Conservation (phyloP, 2,329 filamentous ascomycete species). For the Xylariaceae sp. region DNA sequence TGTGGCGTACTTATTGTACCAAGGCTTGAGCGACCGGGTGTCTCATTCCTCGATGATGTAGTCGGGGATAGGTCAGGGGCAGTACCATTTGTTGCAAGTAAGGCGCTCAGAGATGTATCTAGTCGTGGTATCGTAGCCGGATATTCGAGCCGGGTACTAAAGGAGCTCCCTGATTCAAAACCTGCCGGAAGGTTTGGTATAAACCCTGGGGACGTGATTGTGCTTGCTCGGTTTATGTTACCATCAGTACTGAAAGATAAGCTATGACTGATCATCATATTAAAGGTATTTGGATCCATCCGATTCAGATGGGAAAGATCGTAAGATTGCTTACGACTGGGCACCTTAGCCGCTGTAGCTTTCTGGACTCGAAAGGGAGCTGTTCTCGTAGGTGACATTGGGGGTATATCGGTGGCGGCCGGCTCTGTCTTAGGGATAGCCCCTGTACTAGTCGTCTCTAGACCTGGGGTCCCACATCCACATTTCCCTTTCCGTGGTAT, state of each 20-base stretch:
- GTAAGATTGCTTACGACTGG: conserved; percentile 55
- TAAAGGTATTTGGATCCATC: conserved; percentile 60
- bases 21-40: conserved; percentile 29
- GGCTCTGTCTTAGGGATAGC: conserved; percentile 30
- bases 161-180: conserved; percentile 9
- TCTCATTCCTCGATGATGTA: conserved; percentile 26
- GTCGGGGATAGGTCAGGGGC: conserved; percentile 15
- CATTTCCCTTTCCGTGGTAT: conserved; percentile 65
- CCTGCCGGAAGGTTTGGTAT: conserved; percentile 20
- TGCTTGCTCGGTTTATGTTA: conserved; percentile 11
- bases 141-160: conserved; percentile 15
- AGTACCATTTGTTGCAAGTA: conserved; percentile 21
- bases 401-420: conserved; percentile 37
- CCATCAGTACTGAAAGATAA: conserved; percentile 23
- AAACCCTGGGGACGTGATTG: conserved; percentile 18
- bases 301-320: conserved; percentile 56
- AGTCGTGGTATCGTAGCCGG: conserved; percentile 15
- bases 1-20: conserved; percentile 27
- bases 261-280: conserved; percentile 44
- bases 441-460: conserved; percentile 22
- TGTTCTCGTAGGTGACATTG: conserved; percentile 43
- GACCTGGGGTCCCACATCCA: conserved; percentile 49
- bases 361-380: conserved; percentile 55
- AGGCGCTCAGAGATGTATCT: conserved; percentile 19
- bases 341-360: conserved; percentile 42